Base-by-base conservation (phyloP, 2,329 filamentous ascomycete species). In the Colletotrichum sp. region DNA sequence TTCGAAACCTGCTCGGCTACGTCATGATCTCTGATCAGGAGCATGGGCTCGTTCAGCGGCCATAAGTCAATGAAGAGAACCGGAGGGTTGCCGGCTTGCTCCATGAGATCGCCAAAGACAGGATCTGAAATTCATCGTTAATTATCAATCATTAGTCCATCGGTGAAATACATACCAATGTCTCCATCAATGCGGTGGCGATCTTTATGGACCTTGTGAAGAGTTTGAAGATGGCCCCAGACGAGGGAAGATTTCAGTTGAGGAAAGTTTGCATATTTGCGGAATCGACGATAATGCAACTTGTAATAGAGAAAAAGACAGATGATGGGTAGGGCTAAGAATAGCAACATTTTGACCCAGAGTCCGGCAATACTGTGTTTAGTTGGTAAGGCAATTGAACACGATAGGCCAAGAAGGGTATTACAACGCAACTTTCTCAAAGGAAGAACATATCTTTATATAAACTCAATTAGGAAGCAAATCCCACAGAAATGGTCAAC, bases 1-100 rank as follows among this genome's bases (percentile, higher is more conserved):
- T 78, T 80, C 1, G 84, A 80, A 22, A 86, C 71, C 68, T 86
- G 84, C 76, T 87, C 85, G 9, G 85, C 84, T 15, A 85, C 72
- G 5, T 83, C 81, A 43, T 85, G 81, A 73, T 75, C 81, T 15
- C 74, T 70, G 15, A 87, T 66, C 25, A 85, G 27, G 9, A 82
- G 75, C 76, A 86, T 79, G 15, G 84, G 81, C 8, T 74, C 79
- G 16, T 68, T 77, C n/a, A 83, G 58, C 4, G 85, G 85, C 16
- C 85, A 80, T 8, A 84, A 71, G 61, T 87, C 85, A 16, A 85
- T 25, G 1, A 85, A 68, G 66, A 85, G 78, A 22, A 85, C 34
- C 3, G 83, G 79, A 10, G 85, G 85, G 9, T 80, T 80, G 1
- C 82, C 83, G 10, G 83, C 71, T 1, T 76, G 73, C 32, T 82